Evolutionary conservation across 768 basidiomycete genomes (phyloP), one percentile per base, ranked within the genome.

Genomic region (Panaeolus papilionaceus): DNA sequence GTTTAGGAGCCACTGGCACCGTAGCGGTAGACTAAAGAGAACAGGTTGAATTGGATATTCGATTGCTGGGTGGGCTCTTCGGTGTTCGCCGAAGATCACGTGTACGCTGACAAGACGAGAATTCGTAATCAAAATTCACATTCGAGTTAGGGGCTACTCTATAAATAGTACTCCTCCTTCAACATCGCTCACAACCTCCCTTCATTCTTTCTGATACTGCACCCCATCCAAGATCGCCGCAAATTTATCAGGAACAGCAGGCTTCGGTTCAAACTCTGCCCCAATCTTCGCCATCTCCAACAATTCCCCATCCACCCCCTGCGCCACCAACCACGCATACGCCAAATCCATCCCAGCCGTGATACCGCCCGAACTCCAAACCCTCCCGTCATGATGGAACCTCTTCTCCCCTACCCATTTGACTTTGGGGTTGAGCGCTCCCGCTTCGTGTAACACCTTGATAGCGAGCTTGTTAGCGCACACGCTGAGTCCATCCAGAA

Each of bases 281-380:
- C 69, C 11, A n/a, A 38, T 65, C 68, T 72, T 68, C 5, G 64
- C 62, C 10, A 70, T 11, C 61, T 74, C 65, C 14, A 71, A 71
- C 42, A 74, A 37, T 42, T 71, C 73, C 8, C 49, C 64, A 63
- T 74, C 73, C 54, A 71, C 68, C 20, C 70, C 64, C 2, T 63
- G 64, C 42, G 72, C 58, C 28, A 67, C 69, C 33, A 72, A 72
- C 40, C 71, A 71, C 18, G 72, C 72, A 20, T 47, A 47, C 45
- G 68, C 71, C 28, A 74, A 67, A 51, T 74, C 73, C 39, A 74
- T 66, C 5, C 72, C 72, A 20, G 73, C 67, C 0, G 72, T 74
- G 37, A 72, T 45, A 4, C 73, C 73, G 4, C 62, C 72, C 8
- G 66, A 67, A 45, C 69, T 72, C 72, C 72, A 72, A 9, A 72